Evolutionary conservation across 2,329 filamentous ascomycete genomes (phyloP), one percentile per base, ranked within the genome.

Genomic region (Byssochlamys sp.): DNA sequence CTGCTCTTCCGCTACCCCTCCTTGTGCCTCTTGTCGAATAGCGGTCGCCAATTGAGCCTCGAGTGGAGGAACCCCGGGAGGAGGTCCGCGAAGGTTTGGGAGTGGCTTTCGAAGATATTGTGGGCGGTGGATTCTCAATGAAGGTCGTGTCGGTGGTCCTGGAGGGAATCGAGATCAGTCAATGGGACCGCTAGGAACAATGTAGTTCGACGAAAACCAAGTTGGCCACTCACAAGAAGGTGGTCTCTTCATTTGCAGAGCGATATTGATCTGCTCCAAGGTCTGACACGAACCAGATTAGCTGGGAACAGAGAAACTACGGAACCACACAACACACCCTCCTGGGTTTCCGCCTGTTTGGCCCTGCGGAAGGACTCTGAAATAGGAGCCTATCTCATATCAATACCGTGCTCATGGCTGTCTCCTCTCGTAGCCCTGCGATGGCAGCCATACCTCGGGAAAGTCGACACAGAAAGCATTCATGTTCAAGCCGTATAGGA

Each of bases 401-500:
- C 33, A 33, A 49, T 57, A 53, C 25, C 11, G 53, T 54, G 33
- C 14, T 24, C 29, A 29, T 9, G 19, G 19, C 28, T 9, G 28
- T 10, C 9, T 31, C 29, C 29, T 28, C 27, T n/a, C 5, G 24
- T 27, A 28, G 33, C 9, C 28, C 10, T 12, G 11, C n/a, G 49
- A 25, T 26, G 29, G 19, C 4, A 49, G 9, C 6, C 61, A 55
- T 75, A 91, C 91, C 84, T 99, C 94, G 0, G 91, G 89, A 63
- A 96, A 99, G 72, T 99, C 94, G 31, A 97, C 91, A 72, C 92
- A 97, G 71, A 97, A 99, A 1, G 94, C 94, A 73, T 96, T 97
- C 91, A 99, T 96, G 70, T 97, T 97, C 71, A 99, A 74, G 1
- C 94, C 94, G 67, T 97, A 99, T 52, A 99, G 76, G 67, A 99